Percentiles rank a stretch among this genome's conserved stretches.
These are phyloP conservation scores for Oldenlandia corymbosa DNA, from an alignment of 257 asterid genomes.

Conservation along the genomic window DNA sequence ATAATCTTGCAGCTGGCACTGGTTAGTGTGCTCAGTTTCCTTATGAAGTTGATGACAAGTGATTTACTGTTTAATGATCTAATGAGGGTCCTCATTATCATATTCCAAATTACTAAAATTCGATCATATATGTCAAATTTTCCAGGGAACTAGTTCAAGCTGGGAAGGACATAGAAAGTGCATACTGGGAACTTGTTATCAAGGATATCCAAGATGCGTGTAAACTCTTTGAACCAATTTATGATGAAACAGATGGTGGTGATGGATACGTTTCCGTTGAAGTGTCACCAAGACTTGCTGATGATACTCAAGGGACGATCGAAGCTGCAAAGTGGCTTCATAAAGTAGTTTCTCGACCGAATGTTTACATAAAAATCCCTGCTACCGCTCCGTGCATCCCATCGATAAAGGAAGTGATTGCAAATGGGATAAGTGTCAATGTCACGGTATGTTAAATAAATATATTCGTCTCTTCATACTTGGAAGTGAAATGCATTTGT, in stretches of 20 bases:
- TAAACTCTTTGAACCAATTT: constrained; percentile 86
- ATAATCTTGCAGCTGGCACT: neutral
- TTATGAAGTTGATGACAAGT: no score
- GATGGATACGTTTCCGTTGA: constrained; percentile 99
- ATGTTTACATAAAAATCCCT: constrained; percentile 94
- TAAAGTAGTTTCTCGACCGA: constrained; percentile 72
- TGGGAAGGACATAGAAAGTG: constrained; percentile 86
- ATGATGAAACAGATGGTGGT: constrained; percentile 77
- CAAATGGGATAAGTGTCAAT: constrained; percentile 85
- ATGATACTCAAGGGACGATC: constrained; percentile 79
- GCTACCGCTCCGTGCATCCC: constrained; percentile 97
- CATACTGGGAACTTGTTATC: constrained; percentile 98
- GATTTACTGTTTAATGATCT: neutral
- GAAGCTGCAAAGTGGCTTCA: constrained; percentile 98
- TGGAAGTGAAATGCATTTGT: neutral
- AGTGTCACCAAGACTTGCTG: constrained; percentile 95
- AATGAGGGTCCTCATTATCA: neutral
- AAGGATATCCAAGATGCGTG: constrained; percentile 99
- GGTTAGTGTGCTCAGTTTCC: neutral
- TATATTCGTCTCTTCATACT: neutral
- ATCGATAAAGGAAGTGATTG: constrained; percentile 97
- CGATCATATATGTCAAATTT: constrained; percentile 8
- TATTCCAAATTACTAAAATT: neutral
- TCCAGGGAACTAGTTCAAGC: constrained; percentile 89
- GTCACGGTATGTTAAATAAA: constrained; percentile 67